These are phyloP conservation scores for Violaceomyces palustris DNA, from an alignment of 1,284 basidiomycete species.

Conservation along the genomic window DNA sequence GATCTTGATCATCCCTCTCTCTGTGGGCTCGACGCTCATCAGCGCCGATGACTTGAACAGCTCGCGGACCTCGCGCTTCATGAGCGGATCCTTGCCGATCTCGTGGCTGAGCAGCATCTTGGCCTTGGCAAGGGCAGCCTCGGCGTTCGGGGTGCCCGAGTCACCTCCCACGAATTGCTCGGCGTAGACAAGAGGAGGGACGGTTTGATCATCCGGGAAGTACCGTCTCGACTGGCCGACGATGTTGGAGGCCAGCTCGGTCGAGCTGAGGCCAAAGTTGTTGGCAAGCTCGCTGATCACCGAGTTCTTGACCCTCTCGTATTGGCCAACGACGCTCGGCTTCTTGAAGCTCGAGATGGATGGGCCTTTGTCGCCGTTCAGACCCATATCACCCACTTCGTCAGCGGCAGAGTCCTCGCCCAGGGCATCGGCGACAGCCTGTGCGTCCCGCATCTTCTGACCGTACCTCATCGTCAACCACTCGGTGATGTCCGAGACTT, in stretches of 20 bases:
- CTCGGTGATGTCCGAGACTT: slow-evolving; percentile 83
- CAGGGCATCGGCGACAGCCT: slow-evolving; percentile 62
- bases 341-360: slow-evolving; percentile 65
- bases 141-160: slow-evolving; percentile 27
- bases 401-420: slow-evolving; percentile 63
- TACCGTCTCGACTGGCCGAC: slow-evolving; percentile 57
- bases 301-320: slow-evolving; percentile 77
- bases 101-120: slow-evolving; percentile 83
- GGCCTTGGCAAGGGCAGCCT: slow-evolving; percentile 56
- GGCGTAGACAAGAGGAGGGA: slow-evolving; percentile 27
- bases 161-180: slow-evolving; percentile 47
- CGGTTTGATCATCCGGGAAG: slow-evolving; percentile 62
- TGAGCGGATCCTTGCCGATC: slow-evolving; percentile 83
- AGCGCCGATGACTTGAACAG: slow-evolving; percentile 71
- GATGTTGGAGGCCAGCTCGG: slow-evolving; percentile 76
- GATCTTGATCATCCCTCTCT: slow-evolving; percentile 83
- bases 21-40: slow-evolving; percentile 82
- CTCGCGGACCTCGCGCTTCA: slow-evolving; percentile 74
- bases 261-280: slow-evolving; percentile 71
- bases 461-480: slow-evolving; percentile 81
- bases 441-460: slow-evolving; percentile 49
- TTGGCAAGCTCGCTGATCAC: slow-evolving; percentile 70
- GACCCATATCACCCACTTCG: slow-evolving; percentile 51
- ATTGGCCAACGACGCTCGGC: slow-evolving; percentile 77
- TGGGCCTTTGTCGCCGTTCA: slow-evolving; percentile 19